phyloP scores from a whole-genome alignment of 306 rosid species.

The Medicago arabica region DNA sequence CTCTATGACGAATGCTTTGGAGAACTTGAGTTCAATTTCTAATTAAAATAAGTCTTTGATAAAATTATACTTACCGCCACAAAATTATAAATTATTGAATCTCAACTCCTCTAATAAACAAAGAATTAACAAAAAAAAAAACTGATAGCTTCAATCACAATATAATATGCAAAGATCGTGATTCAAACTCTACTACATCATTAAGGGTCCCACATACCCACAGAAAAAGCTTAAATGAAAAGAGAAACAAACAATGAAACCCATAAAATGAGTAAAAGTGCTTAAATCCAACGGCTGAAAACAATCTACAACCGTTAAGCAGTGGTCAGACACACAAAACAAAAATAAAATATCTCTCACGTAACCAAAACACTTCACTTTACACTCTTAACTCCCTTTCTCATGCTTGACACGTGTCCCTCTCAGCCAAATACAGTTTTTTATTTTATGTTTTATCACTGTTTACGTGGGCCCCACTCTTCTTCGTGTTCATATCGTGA shows the following conservation, averaged over 20 bases:
- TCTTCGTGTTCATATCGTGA: conserved; percentile 27
- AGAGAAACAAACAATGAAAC: neutral
- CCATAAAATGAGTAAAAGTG: neutral
- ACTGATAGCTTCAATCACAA: too few relatives aligned
- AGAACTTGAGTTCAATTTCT: too few relatives aligned
- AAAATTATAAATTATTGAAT: too few relatives aligned
- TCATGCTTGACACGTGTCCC: conserved; percentile 28
- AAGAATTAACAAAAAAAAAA: too few relatives aligned
- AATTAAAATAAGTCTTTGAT: too few relatives aligned
- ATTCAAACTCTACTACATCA: neutral
- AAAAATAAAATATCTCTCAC: conserved; percentile 36
- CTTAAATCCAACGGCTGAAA: neutral
- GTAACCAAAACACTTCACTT: neutral
- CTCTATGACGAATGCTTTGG: too few relatives aligned
- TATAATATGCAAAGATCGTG: too few relatives aligned
- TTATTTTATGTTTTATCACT: neutral
- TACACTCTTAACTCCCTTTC: neutral
- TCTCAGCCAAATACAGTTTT: neutral
- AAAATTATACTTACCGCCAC: too few relatives aligned
- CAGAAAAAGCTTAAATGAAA: neutral
- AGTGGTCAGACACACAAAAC: conserved; percentile 11
- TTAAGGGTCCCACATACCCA: neutral
- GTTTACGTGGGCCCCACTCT: conserved; percentile 41
- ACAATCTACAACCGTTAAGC: neutral
- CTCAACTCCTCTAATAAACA: too few relatives aligned